Evolutionary conservation across 2,329 filamentous ascomycete genomes (phyloP), one percentile per base, ranked within the genome.

Genomic region (Colletotrichum spinosum): DNA sequence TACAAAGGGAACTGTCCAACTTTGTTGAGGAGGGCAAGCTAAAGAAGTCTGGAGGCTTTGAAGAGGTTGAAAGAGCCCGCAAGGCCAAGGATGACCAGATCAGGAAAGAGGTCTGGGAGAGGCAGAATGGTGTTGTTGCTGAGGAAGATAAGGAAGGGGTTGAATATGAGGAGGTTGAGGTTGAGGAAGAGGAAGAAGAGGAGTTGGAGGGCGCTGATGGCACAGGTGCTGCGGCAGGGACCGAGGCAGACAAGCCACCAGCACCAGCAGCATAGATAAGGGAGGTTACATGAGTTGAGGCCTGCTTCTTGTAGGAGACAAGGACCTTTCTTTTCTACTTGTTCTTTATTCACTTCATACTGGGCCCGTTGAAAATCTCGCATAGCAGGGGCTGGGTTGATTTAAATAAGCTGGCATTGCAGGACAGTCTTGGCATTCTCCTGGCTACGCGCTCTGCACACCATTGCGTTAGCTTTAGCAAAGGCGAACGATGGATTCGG

Each of bases 11-110:
- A 77, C 86, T 99, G 8, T 87, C 88, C 13, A 86, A 80, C 38
- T 99, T 98, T 74, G 95, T 98, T 1, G 87, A 92, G 69, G 93
- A 97, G 73, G 93, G 93, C 63, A 96, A 92, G 78, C 82, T 99
- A 70, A 98, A 97, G 86, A 98, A 98, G 85, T 94, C 92, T 12
- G 96, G 96, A 45, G 96, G 96, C 0, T 90, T 97, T 54, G 96
- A 98, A 76, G 96, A 99, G 79, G 91, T 94, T 0, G 96, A 99
- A 79, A 86, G 96, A 57, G 84, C 93, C 50, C 86, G 96, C 54
- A 91, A 90, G 74, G 87, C 90, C 41, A 97, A 95, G 76, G 96
- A 99, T 72, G 96, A 98, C 67, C 86, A 88, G 70, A 93, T 94
- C 65, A 85, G 94, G 62, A 90, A 88, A 72, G 94, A 97, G 76